A percentile compares a stretch with the other conserved stretches of the same genome.
These are phyloP conservation scores for Starmerella bacillaris DNA, from an alignment of 805 yeast species.

Conservation along the genomic window DNA sequence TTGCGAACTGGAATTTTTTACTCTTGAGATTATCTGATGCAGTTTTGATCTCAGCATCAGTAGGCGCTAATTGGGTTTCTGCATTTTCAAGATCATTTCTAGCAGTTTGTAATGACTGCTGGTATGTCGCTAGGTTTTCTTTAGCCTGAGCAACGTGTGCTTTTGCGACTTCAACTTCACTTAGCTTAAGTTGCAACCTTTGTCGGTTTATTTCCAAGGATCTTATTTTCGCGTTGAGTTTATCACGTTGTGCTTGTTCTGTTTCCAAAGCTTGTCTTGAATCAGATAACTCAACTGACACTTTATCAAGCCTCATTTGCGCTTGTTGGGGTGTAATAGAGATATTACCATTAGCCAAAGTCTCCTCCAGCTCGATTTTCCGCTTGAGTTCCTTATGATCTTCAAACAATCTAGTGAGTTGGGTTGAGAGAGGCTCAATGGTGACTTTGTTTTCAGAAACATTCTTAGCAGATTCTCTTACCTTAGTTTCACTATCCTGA, in stretches of 20 bases:
- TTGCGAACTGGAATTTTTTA: conserved; percentile 4
- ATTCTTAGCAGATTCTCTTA: too few species aligned
- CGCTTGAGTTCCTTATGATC: conserved; percentile 1
- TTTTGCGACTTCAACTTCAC: conserved; percentile 13
- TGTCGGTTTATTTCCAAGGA: conserved; percentile 8
- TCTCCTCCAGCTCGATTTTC: conserved; percentile 3
- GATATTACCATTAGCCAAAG: background rate
- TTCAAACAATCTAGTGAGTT: conserved; percentile 1
- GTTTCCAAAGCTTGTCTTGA: too few species aligned
- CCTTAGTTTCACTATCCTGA: too few species aligned
- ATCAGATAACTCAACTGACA: too few species aligned
- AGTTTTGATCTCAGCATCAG: conserved; percentile 1
- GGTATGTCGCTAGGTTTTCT: background rate
- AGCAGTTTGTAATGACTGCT: background rate
- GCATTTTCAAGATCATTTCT: background rate
- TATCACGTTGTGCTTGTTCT: conserved; percentile 2
- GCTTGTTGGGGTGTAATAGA: conserved; percentile 13
- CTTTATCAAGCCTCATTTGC: conserved; percentile 21
- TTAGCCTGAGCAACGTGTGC: conserved; percentile 2
- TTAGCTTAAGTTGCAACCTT: conserved; percentile 10
- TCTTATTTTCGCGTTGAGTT: conserved; percentile 1
- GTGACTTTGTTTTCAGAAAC: too few species aligned
- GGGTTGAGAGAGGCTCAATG: too few species aligned
- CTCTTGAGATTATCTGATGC: background rate
- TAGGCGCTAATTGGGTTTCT: conserved; percentile 1